Evolutionary conservation across 805 yeast genomes (phyloP), one percentile per base, ranked within the genome.

Genomic region (Saturnispora silvae): DNA sequence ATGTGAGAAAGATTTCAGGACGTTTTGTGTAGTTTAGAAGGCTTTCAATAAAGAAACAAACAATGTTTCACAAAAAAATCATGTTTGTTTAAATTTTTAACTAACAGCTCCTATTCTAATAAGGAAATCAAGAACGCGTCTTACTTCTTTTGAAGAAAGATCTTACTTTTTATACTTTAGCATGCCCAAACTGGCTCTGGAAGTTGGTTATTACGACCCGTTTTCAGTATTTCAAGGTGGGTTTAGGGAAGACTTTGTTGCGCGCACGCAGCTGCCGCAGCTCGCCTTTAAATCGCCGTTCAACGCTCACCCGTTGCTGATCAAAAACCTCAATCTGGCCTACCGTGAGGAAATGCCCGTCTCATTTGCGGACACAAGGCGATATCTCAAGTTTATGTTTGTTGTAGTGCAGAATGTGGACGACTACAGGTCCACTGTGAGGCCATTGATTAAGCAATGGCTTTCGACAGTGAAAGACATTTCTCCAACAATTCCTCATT

Each of bases 371-470:
- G 18, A 31, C 7, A 27, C 28, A 4, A 20, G 26, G 13, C 28
- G 30, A 1, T 75, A 79, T 46, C 61, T 82, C 32, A 68, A 79
- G 45, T 51, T 86, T 16, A 76, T 89, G 63, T 70, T 87, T 39
- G 66, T 89, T 6, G 69, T 69, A 38, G 72, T 79, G 42, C 75
- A 72, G 4, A 72, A 71, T 31, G 54, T 80, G 15, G 97, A 89
- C 13, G 72, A 72, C 1, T 89, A 89, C 55, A 65, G 94, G 42
- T 56, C 80, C 0, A 82, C 79, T 49, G 85, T 81, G 1, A 69
- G 98, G 28, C 95, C 94, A 1, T 61, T 85, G 45, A 73, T 87
- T 17, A 69, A 67, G 33, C 92, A 81, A 46, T 92, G 98, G 97
- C 61, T 82, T 19, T 63, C 68, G 37, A 47, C 64, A 31, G 47